phyloP scores from a whole-genome alignment of 441 rosid species.

The Macaranga tanarius region DNA sequence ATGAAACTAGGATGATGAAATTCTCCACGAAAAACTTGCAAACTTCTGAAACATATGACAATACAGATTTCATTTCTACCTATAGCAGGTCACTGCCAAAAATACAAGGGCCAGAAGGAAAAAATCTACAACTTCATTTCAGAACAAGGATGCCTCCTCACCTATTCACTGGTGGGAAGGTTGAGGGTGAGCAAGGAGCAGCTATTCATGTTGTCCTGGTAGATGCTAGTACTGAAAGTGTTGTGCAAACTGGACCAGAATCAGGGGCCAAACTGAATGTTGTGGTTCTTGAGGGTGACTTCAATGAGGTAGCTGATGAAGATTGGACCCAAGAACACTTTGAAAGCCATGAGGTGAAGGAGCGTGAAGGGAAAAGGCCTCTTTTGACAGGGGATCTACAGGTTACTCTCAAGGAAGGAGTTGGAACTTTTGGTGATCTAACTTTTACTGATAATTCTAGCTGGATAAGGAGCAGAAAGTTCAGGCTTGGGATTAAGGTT shows the following conservation, averaged over 20 bases:
- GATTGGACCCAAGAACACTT: slow-evolving; percentile 84
- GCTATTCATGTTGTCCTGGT: slow-evolving; percentile 80
- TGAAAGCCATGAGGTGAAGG: slow-evolving; percentile 82
- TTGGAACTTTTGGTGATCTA: slow-evolving; percentile 98
- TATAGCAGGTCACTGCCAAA: slow-evolving; percentile 54
- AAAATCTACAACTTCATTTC: slow-evolving; percentile 71
- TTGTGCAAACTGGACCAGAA: slow-evolving; percentile 73
- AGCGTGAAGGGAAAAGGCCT: slow-evolving; percentile 95
- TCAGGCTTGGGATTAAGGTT: slow-evolving; percentile 86
- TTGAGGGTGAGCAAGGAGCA: slow-evolving; percentile 96
- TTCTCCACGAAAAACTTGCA: not conserved
- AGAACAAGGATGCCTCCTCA: slow-evolving; percentile 92
- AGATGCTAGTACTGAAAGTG: slow-evolving; percentile 57
- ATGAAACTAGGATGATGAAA: not conserved
- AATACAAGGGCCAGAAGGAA: slow-evolving; percentile 73
- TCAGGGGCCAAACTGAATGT: slow-evolving; percentile 71
- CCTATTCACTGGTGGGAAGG: slow-evolving; percentile 94
- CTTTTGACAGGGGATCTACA: slow-evolving; percentile 85
- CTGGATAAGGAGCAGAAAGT: slow-evolving; percentile 98
- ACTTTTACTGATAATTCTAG: slow-evolving; percentile 97
- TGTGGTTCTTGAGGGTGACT: slow-evolving; percentile 94
- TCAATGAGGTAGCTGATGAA: slow-evolving; percentile 71
- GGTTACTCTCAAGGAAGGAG: slow-evolving; percentile 81
- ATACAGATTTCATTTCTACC: slow-evolving; percentile 4
- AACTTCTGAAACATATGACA: not conserved